Conservation (phyloP, 768 basidiomycete genomes). For the Fibroporia radiculosa region DNA sequence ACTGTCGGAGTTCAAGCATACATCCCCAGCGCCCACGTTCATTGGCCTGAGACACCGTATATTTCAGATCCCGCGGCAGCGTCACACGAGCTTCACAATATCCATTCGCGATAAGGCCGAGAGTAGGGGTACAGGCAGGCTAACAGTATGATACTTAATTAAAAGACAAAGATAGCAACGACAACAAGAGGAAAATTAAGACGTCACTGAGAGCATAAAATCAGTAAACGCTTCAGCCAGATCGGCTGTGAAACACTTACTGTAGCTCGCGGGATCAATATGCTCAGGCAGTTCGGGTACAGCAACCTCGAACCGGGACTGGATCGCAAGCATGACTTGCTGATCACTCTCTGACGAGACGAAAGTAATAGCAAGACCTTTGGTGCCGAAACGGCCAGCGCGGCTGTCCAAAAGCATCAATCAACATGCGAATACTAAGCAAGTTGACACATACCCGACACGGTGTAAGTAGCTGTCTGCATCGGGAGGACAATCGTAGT, state of each 20-base stretch:
- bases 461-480: conserved; percentile 98
- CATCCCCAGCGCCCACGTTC: too few relatives aligned
- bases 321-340: conserved; percentile 91
- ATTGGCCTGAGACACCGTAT: too few relatives aligned
- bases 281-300: conserved; percentile 92
- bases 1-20: too few relatives aligned
- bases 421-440: background rate
- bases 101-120: conserved; percentile 10
- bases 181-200: conserved; percentile 11
- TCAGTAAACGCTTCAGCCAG: background rate
- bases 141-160: conserved; percentile 5
- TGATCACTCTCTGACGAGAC: conserved; percentile 89
- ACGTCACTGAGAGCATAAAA: conserved; percentile 11
- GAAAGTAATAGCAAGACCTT: conserved; percentile 97
- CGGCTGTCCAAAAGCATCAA: conserved; percentile 42
- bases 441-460: conserved; percentile 61
- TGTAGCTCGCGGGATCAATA: conserved; percentile 93
- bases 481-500: conserved; percentile 96
- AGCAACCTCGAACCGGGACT: conserved; percentile 94
- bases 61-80: too few relatives aligned
- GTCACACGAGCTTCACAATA: too few relatives aligned
- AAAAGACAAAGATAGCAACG: conserved; percentile 7
- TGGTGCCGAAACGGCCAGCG: conserved; percentile 98
- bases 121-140: conserved; percentile 2
- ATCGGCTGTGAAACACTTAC: conserved; percentile 40